Percentiles rank a stretch among this genome's conserved stretches.
These are phyloP conservation scores for Articulospora tetracladia DNA, from an alignment of 495 filamentous ascomycete species.

Conservation along the genomic window DNA sequence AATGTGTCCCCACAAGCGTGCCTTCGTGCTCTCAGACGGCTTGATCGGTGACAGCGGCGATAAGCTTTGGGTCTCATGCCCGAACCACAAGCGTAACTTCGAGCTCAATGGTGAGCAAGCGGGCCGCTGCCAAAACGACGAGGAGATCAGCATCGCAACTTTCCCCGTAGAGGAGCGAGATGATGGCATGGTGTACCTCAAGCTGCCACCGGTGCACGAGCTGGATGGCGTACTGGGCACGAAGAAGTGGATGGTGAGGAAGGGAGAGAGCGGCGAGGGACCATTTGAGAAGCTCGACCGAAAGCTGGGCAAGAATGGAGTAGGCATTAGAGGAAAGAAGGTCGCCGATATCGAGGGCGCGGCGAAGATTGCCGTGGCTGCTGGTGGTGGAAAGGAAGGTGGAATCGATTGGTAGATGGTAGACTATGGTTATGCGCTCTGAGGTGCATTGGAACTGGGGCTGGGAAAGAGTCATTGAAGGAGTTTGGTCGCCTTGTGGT, in stretches of 20 bases:
- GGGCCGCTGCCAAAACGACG: slow-evolving; percentile 76
- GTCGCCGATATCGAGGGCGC: slow-evolving; percentile 31
- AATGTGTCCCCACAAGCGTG: slow-evolving; percentile 96
- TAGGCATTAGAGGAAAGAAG: slow-evolving; percentile 35
- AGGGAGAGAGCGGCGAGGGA: slow-evolving; percentile 44
- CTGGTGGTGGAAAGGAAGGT: background rate
- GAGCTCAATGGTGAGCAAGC: slow-evolving; percentile 64
- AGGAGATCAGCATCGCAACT: slow-evolving; percentile 74
- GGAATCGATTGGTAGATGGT: slow-evolving; percentile 14
- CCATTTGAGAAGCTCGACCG: slow-evolving; percentile 69
- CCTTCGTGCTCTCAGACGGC: slow-evolving; percentile 86
- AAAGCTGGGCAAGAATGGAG: slow-evolving; percentile 33
- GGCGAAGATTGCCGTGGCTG: slow-evolving; percentile 37
- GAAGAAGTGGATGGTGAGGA: slow-evolving; percentile 75
- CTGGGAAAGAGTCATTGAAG: too few species aligned
- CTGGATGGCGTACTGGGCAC: slow-evolving; percentile 82
- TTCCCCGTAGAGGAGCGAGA: slow-evolving; percentile 74
- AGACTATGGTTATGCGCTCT: too few species aligned
- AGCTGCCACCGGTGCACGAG: slow-evolving; percentile 81
- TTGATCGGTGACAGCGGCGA: slow-evolving; percentile 67
- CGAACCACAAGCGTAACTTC: slow-evolving; percentile 91
- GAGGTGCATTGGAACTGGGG: too few species aligned
- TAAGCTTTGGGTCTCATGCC: slow-evolving; percentile 84
- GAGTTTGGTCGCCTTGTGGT: background rate
- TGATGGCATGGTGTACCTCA: slow-evolving; percentile 82